Evolutionary conservation across 352 stramenopile species (phyloP), one percentile per base, ranked within the genome.

Genomic region (Pythium periplocum): DNA sequence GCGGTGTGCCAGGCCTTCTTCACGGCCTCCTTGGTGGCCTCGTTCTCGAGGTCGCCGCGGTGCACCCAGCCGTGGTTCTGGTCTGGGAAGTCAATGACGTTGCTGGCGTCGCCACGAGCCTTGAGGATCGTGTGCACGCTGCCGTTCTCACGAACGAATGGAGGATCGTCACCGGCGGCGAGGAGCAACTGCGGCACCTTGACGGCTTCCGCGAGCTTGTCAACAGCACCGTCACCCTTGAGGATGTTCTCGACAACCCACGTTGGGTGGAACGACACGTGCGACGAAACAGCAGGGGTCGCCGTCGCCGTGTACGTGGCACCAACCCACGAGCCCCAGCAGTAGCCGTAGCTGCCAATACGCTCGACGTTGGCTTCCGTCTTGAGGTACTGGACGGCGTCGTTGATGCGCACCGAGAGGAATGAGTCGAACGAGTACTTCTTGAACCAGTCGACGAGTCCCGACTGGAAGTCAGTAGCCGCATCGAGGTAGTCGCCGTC

Each of bases 41-140:
- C 61, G 61, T 93, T 74, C 53, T 70, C 49, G 47, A 90, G 69
- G 71, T 95, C 84, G 50, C 82, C 80, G 55, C 84, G 84, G 65
- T 91, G 75, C 55, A 93, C 80, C 82, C 82, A 95, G 39, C 84
- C 84, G 66, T 95, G 84, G 17, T 83, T 77, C 71, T 84, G 61
- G 53, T 83, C 65, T 8, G 77, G 61, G 53, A 90, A 95, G 33
- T 87, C 64, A 50, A 85, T 53, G 55, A 85, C 78, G 31, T 85
- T 69, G 40, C 76, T 86, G 11, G 61, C 26, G 42, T 68, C 61
- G 4, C 41, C 33, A 32, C 61, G 61, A 38, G 44, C 55, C 52
- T 61, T 70, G 38, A 93, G 57, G 58, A 89, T 89, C 66, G 82
- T 87, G 61, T 90, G 53, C 53, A 93, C 78, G 61, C 68, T 82